Evolutionary conservation across 805 yeast genomes (phyloP), one percentile per base, ranked within the genome.

Genomic region (Saccharomyces paradoxus): DNA sequence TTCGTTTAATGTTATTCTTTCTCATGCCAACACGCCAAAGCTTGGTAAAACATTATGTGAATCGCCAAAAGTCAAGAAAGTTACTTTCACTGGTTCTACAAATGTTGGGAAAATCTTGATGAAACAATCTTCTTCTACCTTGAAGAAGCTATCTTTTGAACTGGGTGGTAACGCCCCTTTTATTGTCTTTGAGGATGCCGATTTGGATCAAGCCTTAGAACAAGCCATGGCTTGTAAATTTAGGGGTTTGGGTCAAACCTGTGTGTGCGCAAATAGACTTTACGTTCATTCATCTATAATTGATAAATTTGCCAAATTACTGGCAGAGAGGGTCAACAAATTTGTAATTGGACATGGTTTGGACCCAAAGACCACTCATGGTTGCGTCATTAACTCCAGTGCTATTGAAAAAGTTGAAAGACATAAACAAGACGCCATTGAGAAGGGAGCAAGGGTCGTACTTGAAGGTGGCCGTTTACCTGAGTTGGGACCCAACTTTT

Each of bases 161-260:
- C 69, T 82, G 58, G 88, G 88, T 52, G 87, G 88, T 22, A 83
- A 82, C 66, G 86, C 86, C 8, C 86, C 87, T 29, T 74, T 81
- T 29, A 75, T 83, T 52, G 81, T 82, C 2, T 82, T 83, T 62
- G 77, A 78, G 30, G 87, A 83, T 63, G 83, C 83, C 9, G 79
- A 80, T 58, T 60, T 83, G 12, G 84, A 81, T 50, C 65, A 70
- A 31, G 85, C 86, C 1, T 83, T 81, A 2, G 76, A 73, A 26
- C 74, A 74, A 56, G 78, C 81, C 0, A 65, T 79, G 44, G 81
- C 79, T 4, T 76, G 83, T 31, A 82, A 82, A 61, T 81, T 83
- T 66, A 76, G 84, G 67, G 75, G 81, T 41, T 71, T 81, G 63
- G 87, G 87, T 41, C 87, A 83, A 64, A 81, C 86, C 1, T 83